Evolutionary conservation across 495 filamentous ascomycete genomes (phyloP).

Genomic region (Aspergillus biplanus): DNA sequence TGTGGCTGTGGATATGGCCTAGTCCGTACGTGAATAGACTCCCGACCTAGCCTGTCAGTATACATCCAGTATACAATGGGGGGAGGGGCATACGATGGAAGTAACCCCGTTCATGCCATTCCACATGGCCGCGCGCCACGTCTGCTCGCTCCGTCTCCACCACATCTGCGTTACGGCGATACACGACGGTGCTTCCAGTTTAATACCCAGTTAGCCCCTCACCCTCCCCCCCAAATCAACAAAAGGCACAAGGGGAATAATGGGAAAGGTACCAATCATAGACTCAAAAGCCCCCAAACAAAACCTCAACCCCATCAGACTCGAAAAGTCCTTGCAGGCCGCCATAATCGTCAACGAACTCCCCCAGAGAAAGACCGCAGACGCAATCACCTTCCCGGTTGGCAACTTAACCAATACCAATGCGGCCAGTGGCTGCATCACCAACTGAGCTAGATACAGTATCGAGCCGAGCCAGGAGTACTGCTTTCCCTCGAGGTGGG

Average conservation of each 20-base stretch:
- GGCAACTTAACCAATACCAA: conserved; percentile 33
- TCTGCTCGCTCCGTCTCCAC: conserved; percentile 60
- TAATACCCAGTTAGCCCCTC: no score
- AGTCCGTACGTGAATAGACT: conserved; percentile 57
- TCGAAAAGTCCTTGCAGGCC: conserved; percentile 53
- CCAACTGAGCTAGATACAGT: conserved; percentile 50
- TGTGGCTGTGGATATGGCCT: conserved; percentile 53
- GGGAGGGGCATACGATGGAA: conserved; percentile 25
- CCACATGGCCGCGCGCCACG: conserved; percentile 54
- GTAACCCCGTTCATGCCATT: conserved; percentile 56
- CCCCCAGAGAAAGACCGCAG: conserved; percentile 60
- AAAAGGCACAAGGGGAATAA: no score
- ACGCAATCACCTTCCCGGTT: conserved; percentile 50
- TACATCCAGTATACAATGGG: no score
- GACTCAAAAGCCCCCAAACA: conserved; percentile 63
- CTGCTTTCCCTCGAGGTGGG: conserved; percentile 45
- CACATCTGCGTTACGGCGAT: conserved; percentile 63
- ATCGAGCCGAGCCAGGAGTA: conserved; percentile 54
- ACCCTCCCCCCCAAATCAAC: no score
- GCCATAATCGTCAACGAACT: conserved; percentile 52
- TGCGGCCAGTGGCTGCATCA: conserved; percentile 30
- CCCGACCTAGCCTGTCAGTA: conserved; percentile 16
- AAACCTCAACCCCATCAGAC: conserved; percentile 56
- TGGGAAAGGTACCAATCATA: conserved; percentile 27
- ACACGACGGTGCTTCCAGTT: conserved; percentile 42